These are phyloP conservation scores for Coelastrella sp. DNA, from an alignment of 139 green algal species.

Conservation along the genomic window DNA sequence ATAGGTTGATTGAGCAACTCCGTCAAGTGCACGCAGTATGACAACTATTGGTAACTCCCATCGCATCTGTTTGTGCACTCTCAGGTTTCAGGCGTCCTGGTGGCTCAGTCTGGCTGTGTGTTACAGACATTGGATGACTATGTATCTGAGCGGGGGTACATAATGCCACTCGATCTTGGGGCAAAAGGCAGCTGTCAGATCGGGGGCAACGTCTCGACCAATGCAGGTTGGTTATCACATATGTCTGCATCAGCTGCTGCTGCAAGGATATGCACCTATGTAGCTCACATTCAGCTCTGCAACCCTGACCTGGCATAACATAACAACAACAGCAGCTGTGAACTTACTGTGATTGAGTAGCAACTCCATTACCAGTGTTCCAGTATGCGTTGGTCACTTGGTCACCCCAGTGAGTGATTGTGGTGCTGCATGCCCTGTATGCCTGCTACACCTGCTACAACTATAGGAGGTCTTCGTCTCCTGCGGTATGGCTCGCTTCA, in stretches of 20 bases:
- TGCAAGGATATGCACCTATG: too few relatives aligned
- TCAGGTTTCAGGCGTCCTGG: slow-evolving; percentile 79
- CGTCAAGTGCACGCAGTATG: neutral
- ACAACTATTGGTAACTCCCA: too few relatives aligned
- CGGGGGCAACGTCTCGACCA: slow-evolving; percentile 97
- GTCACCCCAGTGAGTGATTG: too few relatives aligned
- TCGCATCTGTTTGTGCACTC: neutral
- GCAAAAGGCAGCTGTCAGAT: slow-evolving; percentile 97
- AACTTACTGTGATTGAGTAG: too few relatives aligned
- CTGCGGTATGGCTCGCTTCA: slow-evolving; percentile 96
- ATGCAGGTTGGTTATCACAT: slow-evolving; percentile 90
- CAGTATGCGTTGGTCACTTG: too few relatives aligned
- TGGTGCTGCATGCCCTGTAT: too few relatives aligned
- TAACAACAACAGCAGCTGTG: too few relatives aligned
- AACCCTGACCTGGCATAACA: neutral
- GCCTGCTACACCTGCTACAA: neutral
- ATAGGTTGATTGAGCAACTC: neutral
- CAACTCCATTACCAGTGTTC: too few relatives aligned
- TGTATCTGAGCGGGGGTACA: slow-evolving; percentile 69
- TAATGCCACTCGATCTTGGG: slow-evolving; percentile 95
- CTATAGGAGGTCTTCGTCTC: slow-evolving; percentile 82
- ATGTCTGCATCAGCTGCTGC: neutral
- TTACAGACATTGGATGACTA: slow-evolving; percentile 84
- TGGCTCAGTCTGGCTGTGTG: slow-evolving; percentile 86
- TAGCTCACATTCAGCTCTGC: neutral